Conservation (phyloP, 805 yeast genomes). For the Ogataea angusta region DNA sequence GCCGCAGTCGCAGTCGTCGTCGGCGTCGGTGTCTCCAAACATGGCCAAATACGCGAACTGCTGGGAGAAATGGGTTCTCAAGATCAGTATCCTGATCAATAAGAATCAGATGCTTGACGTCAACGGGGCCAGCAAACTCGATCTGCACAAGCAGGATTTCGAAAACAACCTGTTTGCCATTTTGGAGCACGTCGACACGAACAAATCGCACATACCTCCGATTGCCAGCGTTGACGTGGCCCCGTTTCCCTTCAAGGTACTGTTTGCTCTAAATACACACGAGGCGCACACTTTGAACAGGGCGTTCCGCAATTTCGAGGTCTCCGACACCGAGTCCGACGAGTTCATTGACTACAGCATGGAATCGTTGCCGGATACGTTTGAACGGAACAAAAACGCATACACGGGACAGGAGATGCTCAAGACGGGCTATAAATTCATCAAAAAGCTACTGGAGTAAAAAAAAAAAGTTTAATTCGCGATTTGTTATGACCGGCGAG, state of each 20-base stretch:
- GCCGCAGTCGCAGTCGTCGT: slow-evolving; percentile 20
- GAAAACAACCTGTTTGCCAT: slow-evolving; percentile 41
- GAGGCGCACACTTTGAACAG: slow-evolving; percentile 26
- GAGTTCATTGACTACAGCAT: slow-evolving; percentile 22
- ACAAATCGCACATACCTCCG: slow-evolving; percentile 71
- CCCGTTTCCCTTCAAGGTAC: slow-evolving; percentile 59
- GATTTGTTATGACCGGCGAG: slow-evolving; percentile 10
- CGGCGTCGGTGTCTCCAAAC: slow-evolving; percentile 15
- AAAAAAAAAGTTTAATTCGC: slow-evolving; percentile 2
- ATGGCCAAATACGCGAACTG: slow-evolving; percentile 41
- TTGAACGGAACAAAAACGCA: slow-evolving; percentile 17
- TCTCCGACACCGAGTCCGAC: slow-evolving; percentile 8
- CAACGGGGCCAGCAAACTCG: slow-evolving; percentile 16
- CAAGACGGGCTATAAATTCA: slow-evolving; percentile 34
- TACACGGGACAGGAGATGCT: slow-evolving; percentile 32
- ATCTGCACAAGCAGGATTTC: slow-evolving; percentile 37
- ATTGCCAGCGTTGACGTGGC: slow-evolving; percentile 61
- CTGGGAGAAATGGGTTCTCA: slow-evolving; percentile 74
- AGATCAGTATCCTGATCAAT: slow-evolving; percentile 40
- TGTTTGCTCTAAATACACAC: slow-evolving; percentile 26
- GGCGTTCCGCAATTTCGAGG: slow-evolving; percentile 22
- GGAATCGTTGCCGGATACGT: slow-evolving; percentile 29
- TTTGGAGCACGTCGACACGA: slow-evolving; percentile 49
- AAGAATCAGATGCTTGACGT: slow-evolving; percentile 15
- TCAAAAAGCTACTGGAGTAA: slow-evolving; percentile 36